A percentile compares a stretch with the other conserved stretches of the same genome.
phyloP scores from a whole-genome alignment of 2,329 filamentous ascomycete species.

The Alternaria tenuissima region DNA sequence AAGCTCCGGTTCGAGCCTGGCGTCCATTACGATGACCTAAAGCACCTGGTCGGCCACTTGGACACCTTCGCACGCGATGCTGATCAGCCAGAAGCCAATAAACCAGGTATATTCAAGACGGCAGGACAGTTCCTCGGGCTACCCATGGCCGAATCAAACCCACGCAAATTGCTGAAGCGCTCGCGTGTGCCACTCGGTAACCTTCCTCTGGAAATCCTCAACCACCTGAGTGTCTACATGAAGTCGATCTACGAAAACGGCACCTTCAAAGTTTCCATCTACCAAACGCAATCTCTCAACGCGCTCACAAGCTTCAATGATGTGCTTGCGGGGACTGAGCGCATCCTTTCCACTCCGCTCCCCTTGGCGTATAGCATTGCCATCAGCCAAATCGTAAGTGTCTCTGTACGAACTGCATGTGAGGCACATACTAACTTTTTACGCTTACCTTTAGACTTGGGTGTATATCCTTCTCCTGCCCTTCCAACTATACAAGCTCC shows the following conservation, averaged over 20 bases:
- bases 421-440: too few species aligned
- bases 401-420: too few species aligned
- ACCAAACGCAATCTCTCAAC: conserved; percentile 68
- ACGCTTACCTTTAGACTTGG: conserved; percentile 62
- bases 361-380: conserved; percentile 86
- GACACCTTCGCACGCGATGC: conserved; percentile 74
- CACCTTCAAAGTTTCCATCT: conserved; percentile 63
- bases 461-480: conserved; percentile 81
- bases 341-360: conserved; percentile 80
- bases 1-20: conserved; percentile 84
- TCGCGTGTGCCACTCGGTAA: conserved; percentile 77
- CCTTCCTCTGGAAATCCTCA: conserved; percentile 80
- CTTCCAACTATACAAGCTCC: conserved; percentile 73
- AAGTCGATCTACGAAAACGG: conserved; percentile 66
- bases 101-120: conserved; percentile 60
- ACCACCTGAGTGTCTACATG: conserved; percentile 71
- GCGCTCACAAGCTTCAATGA: conserved; percentile 73
- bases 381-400: conserved; percentile 72
- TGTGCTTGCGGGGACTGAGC: conserved; percentile 74
- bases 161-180: conserved; percentile 76
- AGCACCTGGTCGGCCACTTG: conserved; percentile 73
- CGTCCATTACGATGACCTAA: conserved; percentile 76
- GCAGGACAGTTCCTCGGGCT: conserved; percentile 77
- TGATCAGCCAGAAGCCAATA: conserved; percentile 43
- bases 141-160: conserved; percentile 78